phyloP scores from a whole-genome alignment of 176 grass and related monocot species.

The Rhynchospora tenuis region DNA sequence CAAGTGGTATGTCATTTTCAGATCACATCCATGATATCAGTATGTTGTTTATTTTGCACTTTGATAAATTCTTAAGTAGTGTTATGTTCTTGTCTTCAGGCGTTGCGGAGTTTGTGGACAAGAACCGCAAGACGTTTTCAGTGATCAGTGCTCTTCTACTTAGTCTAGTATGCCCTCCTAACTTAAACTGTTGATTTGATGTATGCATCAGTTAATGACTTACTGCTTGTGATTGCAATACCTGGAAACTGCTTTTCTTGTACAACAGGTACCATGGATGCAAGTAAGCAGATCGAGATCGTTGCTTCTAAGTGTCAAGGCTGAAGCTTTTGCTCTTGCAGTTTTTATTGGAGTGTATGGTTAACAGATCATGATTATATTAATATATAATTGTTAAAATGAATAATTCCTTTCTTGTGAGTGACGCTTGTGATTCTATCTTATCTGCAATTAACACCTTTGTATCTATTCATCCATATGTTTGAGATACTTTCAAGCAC shows the following conservation, averaged over 20 bases:
- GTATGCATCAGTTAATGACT: constrained; percentile 11
- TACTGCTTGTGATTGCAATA: neutral
- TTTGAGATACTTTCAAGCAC: neutral
- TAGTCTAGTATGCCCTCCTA: constrained; percentile 59
- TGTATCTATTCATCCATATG: neutral
- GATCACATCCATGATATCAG: constrained; percentile 1
- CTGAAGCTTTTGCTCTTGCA: constrained; percentile 55
- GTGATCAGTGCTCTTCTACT: constrained; percentile 80
- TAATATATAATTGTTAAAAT: neutral
- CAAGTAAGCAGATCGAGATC: constrained; percentile 98
- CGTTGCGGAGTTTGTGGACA: constrained; percentile 71
- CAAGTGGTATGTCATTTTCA: constrained; percentile 44
- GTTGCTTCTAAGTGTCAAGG: constrained; percentile 60
- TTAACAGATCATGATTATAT: constrained; percentile 3
- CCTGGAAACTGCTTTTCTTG: neutral
- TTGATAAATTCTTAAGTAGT: neutral
- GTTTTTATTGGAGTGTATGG: constrained; percentile 68
- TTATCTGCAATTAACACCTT: neutral
- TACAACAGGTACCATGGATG: constrained; percentile 91
- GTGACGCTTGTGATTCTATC: neutral
- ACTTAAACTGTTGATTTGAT: constrained; percentile 14
- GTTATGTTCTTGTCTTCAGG: constrained; percentile 32
- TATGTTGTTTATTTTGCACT: neutral
- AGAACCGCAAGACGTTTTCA: constrained; percentile 63
- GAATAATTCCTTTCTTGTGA: neutral